A percentile compares a stretch with the other conserved stretches of the same genome.
phyloP scores from a whole-genome alignment of 1,139 yeast species.

The Pichia cactophila region DNA sequence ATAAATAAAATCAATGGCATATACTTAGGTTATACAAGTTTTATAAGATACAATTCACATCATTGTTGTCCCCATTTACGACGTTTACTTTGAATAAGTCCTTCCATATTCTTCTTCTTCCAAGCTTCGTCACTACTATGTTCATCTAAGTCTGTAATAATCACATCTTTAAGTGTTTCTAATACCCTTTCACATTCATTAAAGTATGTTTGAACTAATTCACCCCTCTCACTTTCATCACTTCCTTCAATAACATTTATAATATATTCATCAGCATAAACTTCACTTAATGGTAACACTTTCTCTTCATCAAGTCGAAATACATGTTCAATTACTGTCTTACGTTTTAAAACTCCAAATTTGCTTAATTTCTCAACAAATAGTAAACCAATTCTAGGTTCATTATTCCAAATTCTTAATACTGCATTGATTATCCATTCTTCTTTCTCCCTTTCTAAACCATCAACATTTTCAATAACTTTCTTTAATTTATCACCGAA shows the following conservation, averaged over 20 bases:
- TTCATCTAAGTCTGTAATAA: conserved; percentile 1
- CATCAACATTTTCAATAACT: conserved; percentile 24
- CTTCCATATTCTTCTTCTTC: conserved; percentile 9
- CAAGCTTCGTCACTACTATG: conserved; percentile 10
- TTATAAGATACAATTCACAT: too few relatives aligned
- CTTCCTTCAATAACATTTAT: conserved; percentile 21
- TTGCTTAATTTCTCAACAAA: conserved; percentile 49
- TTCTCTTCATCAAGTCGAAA: conserved; percentile 30
- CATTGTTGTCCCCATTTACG: background rate
- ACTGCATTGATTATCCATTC: conserved; percentile 54
- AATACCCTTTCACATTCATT: background rate
- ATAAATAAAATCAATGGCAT: background rate
- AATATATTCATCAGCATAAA: conserved; percentile 25
- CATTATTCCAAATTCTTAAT: conserved; percentile 69
- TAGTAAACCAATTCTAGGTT: conserved; percentile 74
- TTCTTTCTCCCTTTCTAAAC: conserved; percentile 26
- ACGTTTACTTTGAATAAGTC: conserved; percentile 7
- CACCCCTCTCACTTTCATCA: conserved; percentile 11
- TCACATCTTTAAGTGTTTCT: background rate
- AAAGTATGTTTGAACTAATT: background rate
- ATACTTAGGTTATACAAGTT: background rate
- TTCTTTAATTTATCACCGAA: conserved; percentile 34
- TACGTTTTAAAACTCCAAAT: conserved; percentile 22
- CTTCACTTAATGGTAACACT: conserved; percentile 18
- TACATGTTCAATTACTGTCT: conserved; percentile 38